phyloP scores from a whole-genome alignment of 805 yeast genomes.

The Starmerella vaccinii region DNA sequence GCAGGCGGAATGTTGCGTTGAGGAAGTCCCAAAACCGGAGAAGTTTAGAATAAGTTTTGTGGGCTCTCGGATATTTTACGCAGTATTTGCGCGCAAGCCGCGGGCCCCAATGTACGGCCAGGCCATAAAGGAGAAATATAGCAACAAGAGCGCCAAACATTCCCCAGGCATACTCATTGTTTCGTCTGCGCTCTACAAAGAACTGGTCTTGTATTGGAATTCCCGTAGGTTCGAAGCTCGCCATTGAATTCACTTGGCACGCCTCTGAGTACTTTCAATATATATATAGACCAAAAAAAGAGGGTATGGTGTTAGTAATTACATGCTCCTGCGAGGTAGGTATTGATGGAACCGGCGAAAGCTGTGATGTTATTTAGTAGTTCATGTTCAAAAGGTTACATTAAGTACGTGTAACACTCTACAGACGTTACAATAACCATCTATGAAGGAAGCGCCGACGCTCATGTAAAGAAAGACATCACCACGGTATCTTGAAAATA shows the following conservation, averaged over 20 bases:
- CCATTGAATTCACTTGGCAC: no score
- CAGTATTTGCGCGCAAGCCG: neutral
- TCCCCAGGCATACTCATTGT: slow-evolving; percentile 1
- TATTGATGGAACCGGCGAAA: no score
- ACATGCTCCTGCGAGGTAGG: neutral
- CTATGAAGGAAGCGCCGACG: no score
- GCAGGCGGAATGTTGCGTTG: slow-evolving; percentile 1
- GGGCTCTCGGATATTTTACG: neutral
- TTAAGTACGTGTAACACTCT: no score
- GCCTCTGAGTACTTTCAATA: no score
- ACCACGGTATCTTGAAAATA: no score
- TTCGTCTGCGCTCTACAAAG: slow-evolving; percentile 1
- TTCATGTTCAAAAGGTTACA: no score
- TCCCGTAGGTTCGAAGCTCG: neutral
- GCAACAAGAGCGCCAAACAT: slow-evolving; percentile 3
- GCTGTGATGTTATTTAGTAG: no score
- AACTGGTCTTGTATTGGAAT: neutral
- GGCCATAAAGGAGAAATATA: neutral
- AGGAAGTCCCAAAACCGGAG: neutral
- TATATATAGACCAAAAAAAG: neutral
- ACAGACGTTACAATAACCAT: no score
- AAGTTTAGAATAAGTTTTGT: neutral
- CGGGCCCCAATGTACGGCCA: neutral
- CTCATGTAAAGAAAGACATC: no score
- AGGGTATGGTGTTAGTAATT: neutral